Conservation (phyloP, 2,329 filamentous ascomycete species). For the Sporothrix brasiliensis region DNA sequence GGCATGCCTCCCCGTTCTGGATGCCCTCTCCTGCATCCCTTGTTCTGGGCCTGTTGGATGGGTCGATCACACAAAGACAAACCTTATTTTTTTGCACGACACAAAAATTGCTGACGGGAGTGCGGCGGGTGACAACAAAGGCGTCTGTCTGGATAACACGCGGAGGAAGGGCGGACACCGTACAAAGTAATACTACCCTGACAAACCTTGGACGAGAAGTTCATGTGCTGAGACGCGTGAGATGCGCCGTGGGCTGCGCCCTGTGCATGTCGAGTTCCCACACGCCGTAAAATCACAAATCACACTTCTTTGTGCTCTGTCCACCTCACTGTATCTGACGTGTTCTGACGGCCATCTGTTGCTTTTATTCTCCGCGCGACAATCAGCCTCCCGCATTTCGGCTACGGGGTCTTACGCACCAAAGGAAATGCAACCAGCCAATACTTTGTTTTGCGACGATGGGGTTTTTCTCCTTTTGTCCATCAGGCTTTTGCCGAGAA, state of each 20-base stretch:
- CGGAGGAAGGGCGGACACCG: no score
- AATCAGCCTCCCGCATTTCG: no score
- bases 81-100: slow-evolving; percentile 18
- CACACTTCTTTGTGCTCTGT: neutral
- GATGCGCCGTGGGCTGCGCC: neutral
- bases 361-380: neutral
- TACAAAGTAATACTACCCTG: neutral
- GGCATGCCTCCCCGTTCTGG: no score
- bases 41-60: slow-evolving; percentile 7
- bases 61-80: slow-evolving; percentile 18
- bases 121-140: neutral
- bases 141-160: neutral
- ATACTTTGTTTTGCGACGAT: neutral
- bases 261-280: neutral
- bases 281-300: neutral
- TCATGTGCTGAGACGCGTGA: neutral
- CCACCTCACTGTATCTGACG: slow-evolving; percentile 5
- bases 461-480: neutral
- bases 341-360: slow-evolving; percentile 19
- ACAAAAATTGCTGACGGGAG: slow-evolving; percentile 1
- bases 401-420: no score
- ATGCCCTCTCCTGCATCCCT: slow-evolving; percentile 1
- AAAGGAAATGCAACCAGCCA: neutral
- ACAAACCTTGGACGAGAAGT: neutral
- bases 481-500: slow-evolving; percentile 1